Base-by-base conservation (phyloP, 2,329 filamentous ascomycete genomes). In the Cephalotrichum gorgonifer region DNA sequence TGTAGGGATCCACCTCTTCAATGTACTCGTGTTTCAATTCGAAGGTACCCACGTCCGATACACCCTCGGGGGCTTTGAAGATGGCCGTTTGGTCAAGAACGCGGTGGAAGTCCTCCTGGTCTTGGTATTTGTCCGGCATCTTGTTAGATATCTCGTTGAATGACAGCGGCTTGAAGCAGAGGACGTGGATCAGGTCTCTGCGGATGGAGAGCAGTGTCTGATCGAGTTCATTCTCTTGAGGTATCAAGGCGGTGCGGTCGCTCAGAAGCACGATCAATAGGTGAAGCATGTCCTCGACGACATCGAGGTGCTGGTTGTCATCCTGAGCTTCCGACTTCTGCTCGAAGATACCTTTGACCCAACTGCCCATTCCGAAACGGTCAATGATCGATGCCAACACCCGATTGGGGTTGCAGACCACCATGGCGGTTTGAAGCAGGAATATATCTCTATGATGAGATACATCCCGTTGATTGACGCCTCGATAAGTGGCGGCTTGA, bases 391-490 rank as follows among this genome's bases (percentile, higher is more conserved):
- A 89, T 12, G 87, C 88, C 33, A 98, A 75, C 53, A 96, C 88
- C 25, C 88, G 78, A 53, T 82, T 85, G 1, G 88, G 85, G 50
- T 93, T 76, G 60, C 90, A 95, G 2, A 93, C 76, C 1, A 95
- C 88, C 61, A 97, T 73, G 4, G 90, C 90, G 12, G 88, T 89
- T 62, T 98, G 93, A 14, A 98, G 69, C 45, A 98, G 77, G 64
- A 97, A 95, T 42, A 98, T 86, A 61, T 98, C 94, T 51, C 93
- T 81, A 58, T 96, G 91, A 59, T 96, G 91, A 2, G 88, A 89
- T 20, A 96, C 86, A 64, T 98, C 93, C 55, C 93, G 78, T 59
- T 94, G 88, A 11, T 82, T 81, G 14, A 96, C 88, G 38, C 88
- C 90, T 15, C 89, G 83, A 62, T 98, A 98, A 17, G 90, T 93